phyloP scores from a whole-genome alignment of 2,329 filamentous ascomycete genomes.

The Torrubiella hemipterigena region DNA sequence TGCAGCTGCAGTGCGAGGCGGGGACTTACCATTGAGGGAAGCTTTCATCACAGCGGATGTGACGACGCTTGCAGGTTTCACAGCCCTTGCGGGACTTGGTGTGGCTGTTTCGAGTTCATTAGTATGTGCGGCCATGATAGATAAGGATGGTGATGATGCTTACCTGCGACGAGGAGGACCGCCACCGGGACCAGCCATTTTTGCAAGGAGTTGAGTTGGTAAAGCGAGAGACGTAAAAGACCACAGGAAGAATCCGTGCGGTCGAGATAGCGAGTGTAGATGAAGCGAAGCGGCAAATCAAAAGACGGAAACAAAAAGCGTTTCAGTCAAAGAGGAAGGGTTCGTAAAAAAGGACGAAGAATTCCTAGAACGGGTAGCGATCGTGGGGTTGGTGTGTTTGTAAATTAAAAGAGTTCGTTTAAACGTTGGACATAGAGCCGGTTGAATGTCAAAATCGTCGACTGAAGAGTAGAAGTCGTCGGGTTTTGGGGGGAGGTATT shows the following conservation, averaged over 20 bases:
- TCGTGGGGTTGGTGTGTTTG: neutral
- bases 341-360: conserved; percentile 1
- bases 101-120: conserved; percentile 48
- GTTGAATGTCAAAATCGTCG: neutral
- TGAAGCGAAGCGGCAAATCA: conserved; percentile 1
- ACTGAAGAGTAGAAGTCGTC: neutral
- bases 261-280: neutral
- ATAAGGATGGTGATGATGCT: conserved; percentile 12
- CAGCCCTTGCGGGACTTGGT: conserved; percentile 98
- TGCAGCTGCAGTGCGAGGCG: too few species aligned
- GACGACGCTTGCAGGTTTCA: conserved; percentile 93
- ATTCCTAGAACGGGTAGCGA: neutral
- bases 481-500: neutral
- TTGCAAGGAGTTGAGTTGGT: conserved; percentile 13
- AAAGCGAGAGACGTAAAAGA: conserved; percentile 14
- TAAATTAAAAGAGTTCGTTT: neutral
- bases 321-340: neutral
- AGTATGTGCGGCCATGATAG: conserved; percentile 9
- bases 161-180: conserved; percentile 70
- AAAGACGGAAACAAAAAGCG: neutral
- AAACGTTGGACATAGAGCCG: neutral
- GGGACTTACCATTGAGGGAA: conserved; percentile 83
- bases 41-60: conserved; percentile 95
- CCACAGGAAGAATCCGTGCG: neutral
- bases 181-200: conserved; percentile 89